Percentiles rank a stretch among this genome's conserved stretches.
Conservation (phyloP, 305 asterid genomes). For the Striga hermonthica region DNA sequence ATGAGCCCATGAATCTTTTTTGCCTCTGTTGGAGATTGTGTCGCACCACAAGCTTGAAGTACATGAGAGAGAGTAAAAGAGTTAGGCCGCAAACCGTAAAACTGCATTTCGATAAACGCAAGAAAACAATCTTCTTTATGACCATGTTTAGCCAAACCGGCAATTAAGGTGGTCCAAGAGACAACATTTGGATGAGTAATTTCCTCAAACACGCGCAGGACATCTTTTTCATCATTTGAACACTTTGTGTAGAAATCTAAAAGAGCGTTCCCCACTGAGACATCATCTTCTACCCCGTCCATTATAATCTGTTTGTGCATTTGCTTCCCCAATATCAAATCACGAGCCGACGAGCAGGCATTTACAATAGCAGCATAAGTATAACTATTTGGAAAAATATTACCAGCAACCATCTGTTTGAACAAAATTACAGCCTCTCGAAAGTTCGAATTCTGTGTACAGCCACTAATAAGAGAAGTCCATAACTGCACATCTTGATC, state of each 20-base stretch:
- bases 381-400: conserved; percentile 30
- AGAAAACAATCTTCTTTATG: conserved; percentile 30
- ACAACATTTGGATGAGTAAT: conserved; percentile 31
- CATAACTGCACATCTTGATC: conserved; percentile 38
- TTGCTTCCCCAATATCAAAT: conserved; percentile 29
- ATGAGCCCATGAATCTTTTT: conserved; percentile 41
- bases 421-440: conserved; percentile 27
- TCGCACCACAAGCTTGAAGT: conserved; percentile 34
- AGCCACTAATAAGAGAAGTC: conserved; percentile 29
- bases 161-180: conserved; percentile 37
- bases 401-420: conserved; percentile 27
- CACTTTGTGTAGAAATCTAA: conserved; percentile 34
- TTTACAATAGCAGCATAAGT: conserved; percentile 34
- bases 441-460: conserved; percentile 27
- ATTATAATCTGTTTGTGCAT: conserved; percentile 31
- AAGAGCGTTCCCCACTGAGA: conserved; percentile 35
- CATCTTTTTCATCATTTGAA: conserved; percentile 26
- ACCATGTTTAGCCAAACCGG: conserved; percentile 35
- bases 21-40: conserved; percentile 9
- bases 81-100: conserved; percentile 33
- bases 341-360: conserved; percentile 31
- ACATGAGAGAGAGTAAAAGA: conserved; percentile 36
- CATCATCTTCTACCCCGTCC: conserved; percentile 32
- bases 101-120: conserved; percentile 35
- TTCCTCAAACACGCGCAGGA: conserved; percentile 26